These are phyloP conservation scores for Trametes hirsuta DNA, from an alignment of 1,284 basidiomycete species.

Conservation along the genomic window DNA sequence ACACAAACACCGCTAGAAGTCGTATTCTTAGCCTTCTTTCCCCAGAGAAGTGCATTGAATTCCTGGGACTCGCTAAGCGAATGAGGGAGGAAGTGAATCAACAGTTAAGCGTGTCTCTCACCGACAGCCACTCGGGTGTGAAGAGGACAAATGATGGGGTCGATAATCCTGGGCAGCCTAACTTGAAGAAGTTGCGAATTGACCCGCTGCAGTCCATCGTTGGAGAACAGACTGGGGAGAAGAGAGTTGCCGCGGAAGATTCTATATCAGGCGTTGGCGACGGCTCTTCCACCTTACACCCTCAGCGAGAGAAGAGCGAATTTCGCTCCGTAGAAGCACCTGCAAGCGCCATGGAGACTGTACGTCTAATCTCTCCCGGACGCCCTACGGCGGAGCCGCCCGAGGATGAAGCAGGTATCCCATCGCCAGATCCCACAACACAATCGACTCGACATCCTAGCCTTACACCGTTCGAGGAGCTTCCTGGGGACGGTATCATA, in stretches of 20 bases:
- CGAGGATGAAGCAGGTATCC: background rate
- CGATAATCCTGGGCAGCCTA: background rate
- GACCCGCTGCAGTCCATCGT: background rate
- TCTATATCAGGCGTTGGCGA: no score
- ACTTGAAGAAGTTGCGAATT: background rate
- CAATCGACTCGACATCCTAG: background rate
- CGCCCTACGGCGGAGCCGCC: background rate
- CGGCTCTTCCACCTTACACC: no score
- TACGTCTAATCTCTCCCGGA: background rate
- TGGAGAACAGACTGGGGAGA: background rate
- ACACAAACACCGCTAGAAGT: slow-evolving; percentile 20
- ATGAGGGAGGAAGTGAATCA: slow-evolving; percentile 25
- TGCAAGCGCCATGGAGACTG: no score
- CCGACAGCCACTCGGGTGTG: no score
- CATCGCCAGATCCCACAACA: background rate
- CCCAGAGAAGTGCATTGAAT: slow-evolving; percentile 29
- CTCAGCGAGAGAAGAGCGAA: no score
- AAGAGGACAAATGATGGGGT: slow-evolving; percentile 5
- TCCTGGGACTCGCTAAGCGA: slow-evolving; percentile 27
- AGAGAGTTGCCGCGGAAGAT: no score
- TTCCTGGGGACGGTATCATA: background rate
- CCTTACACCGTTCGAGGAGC: background rate
- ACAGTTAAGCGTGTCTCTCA: background rate
- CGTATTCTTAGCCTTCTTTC: slow-evolving; percentile 27
- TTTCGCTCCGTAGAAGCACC: no score